A percentile compares a stretch with the other conserved stretches of the same genome.
Conservation (phyloP, 1,284 basidiomycete species). For the Rhodotorula sp. region DNA sequence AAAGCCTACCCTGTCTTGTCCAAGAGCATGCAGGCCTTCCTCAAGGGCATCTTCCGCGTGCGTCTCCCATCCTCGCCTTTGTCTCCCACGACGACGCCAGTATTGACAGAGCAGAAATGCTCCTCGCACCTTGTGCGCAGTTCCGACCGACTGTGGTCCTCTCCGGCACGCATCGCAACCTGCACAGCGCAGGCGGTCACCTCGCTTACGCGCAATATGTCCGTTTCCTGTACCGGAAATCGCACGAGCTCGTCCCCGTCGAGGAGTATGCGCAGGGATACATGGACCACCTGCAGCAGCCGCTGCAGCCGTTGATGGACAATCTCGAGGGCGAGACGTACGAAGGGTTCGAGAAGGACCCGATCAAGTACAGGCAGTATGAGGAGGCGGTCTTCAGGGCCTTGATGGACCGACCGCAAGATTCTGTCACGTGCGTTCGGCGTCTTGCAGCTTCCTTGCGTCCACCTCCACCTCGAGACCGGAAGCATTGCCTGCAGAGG, state of each 20-base stretch:
- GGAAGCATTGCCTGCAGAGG: too few species aligned
- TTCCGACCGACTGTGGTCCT: slow-evolving; percentile 70
- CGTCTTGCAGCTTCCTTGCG: too few species aligned
- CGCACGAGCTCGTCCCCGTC: slow-evolving; percentile 62
- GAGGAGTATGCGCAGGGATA: slow-evolving; percentile 90
- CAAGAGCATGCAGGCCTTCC: slow-evolving; percentile 83
- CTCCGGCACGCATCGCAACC: slow-evolving; percentile 61
- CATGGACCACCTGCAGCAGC: slow-evolving; percentile 92
- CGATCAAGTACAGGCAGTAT: slow-evolving; percentile 92
- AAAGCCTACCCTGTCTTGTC: slow-evolving; percentile 96
- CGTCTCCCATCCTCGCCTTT: slow-evolving; percentile 42
- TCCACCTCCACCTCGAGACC: too few species aligned
- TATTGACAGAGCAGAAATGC: background rate
- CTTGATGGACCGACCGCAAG: slow-evolving; percentile 65
- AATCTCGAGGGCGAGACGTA: slow-evolving; percentile 93
- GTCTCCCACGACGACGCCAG: background rate
- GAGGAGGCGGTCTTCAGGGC: slow-evolving; percentile 88
- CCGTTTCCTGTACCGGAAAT: slow-evolving; percentile 44
- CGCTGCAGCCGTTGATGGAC: slow-evolving; percentile 93
- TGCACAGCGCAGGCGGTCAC: slow-evolving; percentile 77
- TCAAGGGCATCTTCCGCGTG: slow-evolving; percentile 82
- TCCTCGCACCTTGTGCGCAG: background rate
- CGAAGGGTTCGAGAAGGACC: slow-evolving; percentile 96
- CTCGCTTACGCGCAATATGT: slow-evolving; percentile 83
- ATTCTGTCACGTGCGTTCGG: slow-evolving; percentile 59